phyloP scores from a whole-genome alignment of 1,284 basidiomycete genomes.

The Leccinum pachyderme region DNA sequence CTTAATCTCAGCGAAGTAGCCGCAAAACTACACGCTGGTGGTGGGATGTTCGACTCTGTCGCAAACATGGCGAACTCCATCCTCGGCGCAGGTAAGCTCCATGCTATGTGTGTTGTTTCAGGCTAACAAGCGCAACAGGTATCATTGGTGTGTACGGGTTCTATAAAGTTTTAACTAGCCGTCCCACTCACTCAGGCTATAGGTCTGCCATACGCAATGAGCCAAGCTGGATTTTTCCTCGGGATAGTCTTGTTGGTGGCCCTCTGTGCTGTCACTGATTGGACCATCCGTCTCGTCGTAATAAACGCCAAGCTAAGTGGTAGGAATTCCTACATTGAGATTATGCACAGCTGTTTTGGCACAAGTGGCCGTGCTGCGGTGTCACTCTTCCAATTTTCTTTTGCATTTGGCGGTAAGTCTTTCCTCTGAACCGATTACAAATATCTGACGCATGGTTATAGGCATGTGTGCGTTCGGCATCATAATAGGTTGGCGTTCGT shows the following conservation, averaged over 20 bases:
- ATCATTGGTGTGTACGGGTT: conserved; percentile 70
- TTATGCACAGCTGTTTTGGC: conserved; percentile 96
- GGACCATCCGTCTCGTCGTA: conserved; percentile 97
- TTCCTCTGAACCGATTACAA: conserved; percentile 2
- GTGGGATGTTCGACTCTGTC: conserved; percentile 79
- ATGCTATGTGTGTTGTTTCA: not conserved
- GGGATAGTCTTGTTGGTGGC: conserved; percentile 81
- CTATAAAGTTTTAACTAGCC: not conserved
- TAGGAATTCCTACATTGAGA: conserved; percentile 90
- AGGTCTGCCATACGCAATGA: conserved; percentile 91
- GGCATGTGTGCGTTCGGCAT: conserved; percentile 97
- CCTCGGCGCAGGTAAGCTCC: conserved; percentile 78
- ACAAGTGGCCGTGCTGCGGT: conserved; percentile 85
- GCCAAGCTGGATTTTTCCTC: conserved; percentile 89
- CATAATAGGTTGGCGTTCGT: conserved; percentile 61
- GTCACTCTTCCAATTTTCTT: conserved; percentile 96
- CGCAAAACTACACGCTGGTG: conserved; percentile 67
- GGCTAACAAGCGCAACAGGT: conserved; percentile 43
- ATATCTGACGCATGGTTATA: conserved; percentile 25
- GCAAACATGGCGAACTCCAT: conserved; percentile 98
- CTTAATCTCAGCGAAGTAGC: conserved; percentile 67
- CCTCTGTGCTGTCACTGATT: conserved; percentile 88
- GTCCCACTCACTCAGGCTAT: conserved; percentile 7
- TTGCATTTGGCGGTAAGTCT: conserved; percentile 87
- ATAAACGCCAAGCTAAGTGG: conserved; percentile 96